A percentile compares a stretch with the other conserved stretches of the same genome.
Conservation (phyloP, 2,329 filamentous ascomycete species). For the Aspergillus quadrilineatus region DNA sequence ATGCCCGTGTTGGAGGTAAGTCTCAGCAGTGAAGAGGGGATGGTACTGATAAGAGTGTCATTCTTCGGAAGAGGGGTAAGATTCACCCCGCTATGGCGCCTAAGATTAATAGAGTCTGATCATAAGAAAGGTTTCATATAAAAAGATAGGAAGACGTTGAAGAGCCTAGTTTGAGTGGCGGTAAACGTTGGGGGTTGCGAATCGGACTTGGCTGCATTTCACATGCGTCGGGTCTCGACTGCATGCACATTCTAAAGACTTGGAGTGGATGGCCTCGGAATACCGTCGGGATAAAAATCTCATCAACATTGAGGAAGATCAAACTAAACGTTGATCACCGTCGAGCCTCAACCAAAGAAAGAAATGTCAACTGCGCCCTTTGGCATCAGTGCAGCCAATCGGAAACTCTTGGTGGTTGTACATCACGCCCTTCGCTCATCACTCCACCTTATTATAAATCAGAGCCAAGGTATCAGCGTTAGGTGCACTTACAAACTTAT, state of each 20-base stretch:
- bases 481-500: neutral
- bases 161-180: neutral
- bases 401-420: neutral
- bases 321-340: too few relatives aligned
- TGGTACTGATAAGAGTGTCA: constrained; percentile 2
- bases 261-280: neutral
- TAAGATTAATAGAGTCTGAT: neutral
- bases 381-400: neutral
- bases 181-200: neutral
- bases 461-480: neutral
- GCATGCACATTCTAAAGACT: neutral
- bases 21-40: neutral
- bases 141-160: neutral
- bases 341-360: too few relatives aligned
- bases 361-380: neutral
- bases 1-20: neutral
- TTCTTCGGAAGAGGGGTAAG: neutral
- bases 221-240: constrained; percentile 6
- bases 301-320: neutral
- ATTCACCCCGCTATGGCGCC: constrained; percentile 1
- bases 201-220: constrained; percentile 5
- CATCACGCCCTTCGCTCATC: neutral
- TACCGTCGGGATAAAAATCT: neutral
- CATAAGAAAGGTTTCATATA: constrained; percentile 1
- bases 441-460: neutral